Evolutionary conservation across 2,329 filamentous ascomycete genomes (phyloP).

Genomic region (Amylocarpus encephaloides): DNA sequence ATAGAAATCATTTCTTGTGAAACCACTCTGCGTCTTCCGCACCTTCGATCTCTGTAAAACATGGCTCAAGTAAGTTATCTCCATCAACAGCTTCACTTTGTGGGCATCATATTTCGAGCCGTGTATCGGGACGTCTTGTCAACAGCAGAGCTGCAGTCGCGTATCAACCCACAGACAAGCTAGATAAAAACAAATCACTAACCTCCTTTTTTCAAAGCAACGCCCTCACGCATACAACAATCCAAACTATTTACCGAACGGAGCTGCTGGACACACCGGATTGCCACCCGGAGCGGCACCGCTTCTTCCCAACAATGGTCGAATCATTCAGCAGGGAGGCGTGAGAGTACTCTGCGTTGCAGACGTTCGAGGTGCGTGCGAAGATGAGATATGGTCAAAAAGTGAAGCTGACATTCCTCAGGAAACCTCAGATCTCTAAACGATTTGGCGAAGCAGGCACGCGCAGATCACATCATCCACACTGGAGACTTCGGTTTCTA

Average conservation of each 20-base stretch:
- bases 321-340: constrained; percentile 58
- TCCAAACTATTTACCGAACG: constrained; percentile 53
- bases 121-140: neutral
- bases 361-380: constrained; percentile 59
- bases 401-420: constrained; percentile 36
- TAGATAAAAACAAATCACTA: constrained; percentile 15
- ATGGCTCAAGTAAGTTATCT: constrained; percentile 28
- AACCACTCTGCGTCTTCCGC: constrained; percentile 9
- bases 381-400: constrained; percentile 1
- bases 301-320: constrained; percentile 61
- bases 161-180: neutral
- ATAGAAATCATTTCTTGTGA: constrained; percentile 10
- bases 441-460: constrained; percentile 88
- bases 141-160: neutral
- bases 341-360: constrained; percentile 65
- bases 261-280: constrained; percentile 42
- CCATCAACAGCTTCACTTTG: constrained; percentile 1
- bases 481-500: constrained; percentile 99
- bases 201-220: constrained; percentile 26
- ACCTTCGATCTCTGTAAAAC: constrained; percentile 13
- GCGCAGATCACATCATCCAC: constrained; percentile 96
- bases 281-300: constrained; percentile 55
- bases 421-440: constrained; percentile 94
- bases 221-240: constrained; percentile 31
- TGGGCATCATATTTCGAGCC: neutral